Evolutionary conservation across 768 basidiomycete genomes (phyloP).

Genomic region (Trametes sanguinea): DNA sequence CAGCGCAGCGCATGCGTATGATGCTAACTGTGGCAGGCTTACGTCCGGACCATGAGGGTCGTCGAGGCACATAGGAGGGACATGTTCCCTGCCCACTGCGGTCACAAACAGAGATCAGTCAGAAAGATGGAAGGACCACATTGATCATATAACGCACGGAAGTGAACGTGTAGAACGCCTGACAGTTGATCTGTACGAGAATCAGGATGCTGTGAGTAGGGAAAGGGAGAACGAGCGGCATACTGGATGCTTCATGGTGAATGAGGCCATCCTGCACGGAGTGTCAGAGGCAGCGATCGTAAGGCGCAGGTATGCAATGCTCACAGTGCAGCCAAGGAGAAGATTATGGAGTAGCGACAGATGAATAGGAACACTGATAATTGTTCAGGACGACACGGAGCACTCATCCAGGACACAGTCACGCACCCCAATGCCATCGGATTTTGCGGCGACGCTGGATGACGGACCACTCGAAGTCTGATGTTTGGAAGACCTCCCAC

Average conservation of each 20-base stretch:
- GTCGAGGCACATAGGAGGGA: slow-evolving; percentile 66
- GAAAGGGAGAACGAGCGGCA: slow-evolving; percentile 13
- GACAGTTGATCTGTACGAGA: slow-evolving; percentile 52
- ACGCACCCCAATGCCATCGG: slow-evolving; percentile 69
- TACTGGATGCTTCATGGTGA: slow-evolving; percentile 52
- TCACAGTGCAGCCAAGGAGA: slow-evolving; percentile 64
- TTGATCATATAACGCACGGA: slow-evolving; percentile 44
- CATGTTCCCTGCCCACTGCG: slow-evolving; percentile 65
- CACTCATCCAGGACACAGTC: background rate
- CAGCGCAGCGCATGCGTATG: no score
- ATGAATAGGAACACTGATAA: slow-evolving; percentile 64
- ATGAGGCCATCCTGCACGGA: slow-evolving; percentile 54
- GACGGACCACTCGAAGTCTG: slow-evolving; percentile 68
- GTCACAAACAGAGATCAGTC: background rate
- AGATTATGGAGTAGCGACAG: slow-evolving; percentile 72
- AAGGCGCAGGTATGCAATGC: slow-evolving; percentile 24
- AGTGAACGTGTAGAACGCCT: slow-evolving; percentile 71
- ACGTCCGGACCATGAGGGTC: slow-evolving; percentile 73
- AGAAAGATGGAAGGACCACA: background rate
- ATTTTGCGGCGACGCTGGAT: slow-evolving; percentile 57
- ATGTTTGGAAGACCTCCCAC: slow-evolving; percentile 68
- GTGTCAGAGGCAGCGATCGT: background rate
- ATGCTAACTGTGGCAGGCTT: slow-evolving; percentile 21
- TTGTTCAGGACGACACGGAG: background rate
- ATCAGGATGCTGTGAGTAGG: background rate